Evolutionary conservation across 805 yeast genomes (phyloP), one percentile per base, ranked within the genome.

Genomic region (Candida morakotiae): DNA sequence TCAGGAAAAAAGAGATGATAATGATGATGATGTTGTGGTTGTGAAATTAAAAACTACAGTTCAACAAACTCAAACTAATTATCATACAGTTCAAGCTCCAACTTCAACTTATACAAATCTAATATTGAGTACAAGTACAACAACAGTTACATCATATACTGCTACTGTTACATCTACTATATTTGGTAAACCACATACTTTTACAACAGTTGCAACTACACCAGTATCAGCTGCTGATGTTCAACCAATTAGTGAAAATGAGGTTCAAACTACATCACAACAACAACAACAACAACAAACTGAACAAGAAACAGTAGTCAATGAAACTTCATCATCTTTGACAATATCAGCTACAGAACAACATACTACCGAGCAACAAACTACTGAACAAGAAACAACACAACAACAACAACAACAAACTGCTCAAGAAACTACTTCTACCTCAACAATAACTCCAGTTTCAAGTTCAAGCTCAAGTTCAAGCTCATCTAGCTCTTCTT

Each of bases 161-260:
- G 70, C 71, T 13, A 67, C 73, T 6, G 66, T 60, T 27, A 67
- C 73, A 4, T 56, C 62, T 2, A 65, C 70, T 13, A 59, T 67
- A n/a, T 58, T 60, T 38, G 72, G 72, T 16, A 47, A 54, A 18
- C 63, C 63, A 11, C 42, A 50, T 23, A 62, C 69, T 20, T 66
- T 48, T 46, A 56, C 66, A 19, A 63, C 69, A 4, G 61, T 61
- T 33, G 60, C 58, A 5, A 46, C 52, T 18, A 54, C 65, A 19
- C 63, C 68, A 32, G 48, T 58, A 33, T 45, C 47, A 16, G 42
- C 49, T 16, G 36, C 40, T 8, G 47, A 48, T 21, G 43, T 35
- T 15, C 28, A 28, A 14, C 35, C 46, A 9, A 35, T 28, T 25
- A 39, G 39, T 29, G 39, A 40, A 22, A 29, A 34, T 23, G 40